Evolutionary conservation across 208 protist genomes (phyloP).

Genomic region (Acanthamoeba castellanii): DNA sequence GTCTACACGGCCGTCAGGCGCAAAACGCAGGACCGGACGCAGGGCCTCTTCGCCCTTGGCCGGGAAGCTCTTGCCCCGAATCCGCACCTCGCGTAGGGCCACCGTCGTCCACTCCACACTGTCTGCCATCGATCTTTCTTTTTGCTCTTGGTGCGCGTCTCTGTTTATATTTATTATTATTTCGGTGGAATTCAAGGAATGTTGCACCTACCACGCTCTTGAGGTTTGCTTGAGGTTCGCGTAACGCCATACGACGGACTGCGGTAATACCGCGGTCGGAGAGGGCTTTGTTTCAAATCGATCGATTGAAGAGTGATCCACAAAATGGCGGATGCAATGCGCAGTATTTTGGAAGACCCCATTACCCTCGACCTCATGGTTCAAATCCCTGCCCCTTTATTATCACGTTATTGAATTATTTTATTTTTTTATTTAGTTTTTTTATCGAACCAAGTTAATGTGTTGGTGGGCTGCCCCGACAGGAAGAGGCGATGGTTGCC

Average conservation of each 20-base stretch:
- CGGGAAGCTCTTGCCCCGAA: neutral
- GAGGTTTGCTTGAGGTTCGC: too few species aligned
- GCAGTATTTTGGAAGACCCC: slow-evolving; percentile 60
- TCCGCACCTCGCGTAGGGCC: neutral
- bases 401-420: neutral
- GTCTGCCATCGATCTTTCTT: neutral
- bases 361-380: slow-evolving; percentile 69
- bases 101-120: neutral
- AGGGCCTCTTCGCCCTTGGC: slow-evolving; percentile 23
- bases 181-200: too few species aligned
- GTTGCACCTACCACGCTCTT: too few species aligned
- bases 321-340: neutral
- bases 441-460: neutral
- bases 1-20: neutral
- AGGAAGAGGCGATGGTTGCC: slow-evolving; percentile 57
- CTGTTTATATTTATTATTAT: too few species aligned
- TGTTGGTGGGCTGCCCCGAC: neutral
- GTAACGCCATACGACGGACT: too few species aligned
- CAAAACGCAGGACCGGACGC: neutral
- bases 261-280: too few species aligned
- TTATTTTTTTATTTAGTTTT: neutral
- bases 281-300: too few species aligned
- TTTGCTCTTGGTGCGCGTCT: neutral
- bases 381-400: neutral
- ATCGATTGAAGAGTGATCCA: too few species aligned